These are phyloP conservation scores for Arabidopsis thaliana DNA, from an alignment of 345 rosid species.

Conservation along the genomic window DNA sequence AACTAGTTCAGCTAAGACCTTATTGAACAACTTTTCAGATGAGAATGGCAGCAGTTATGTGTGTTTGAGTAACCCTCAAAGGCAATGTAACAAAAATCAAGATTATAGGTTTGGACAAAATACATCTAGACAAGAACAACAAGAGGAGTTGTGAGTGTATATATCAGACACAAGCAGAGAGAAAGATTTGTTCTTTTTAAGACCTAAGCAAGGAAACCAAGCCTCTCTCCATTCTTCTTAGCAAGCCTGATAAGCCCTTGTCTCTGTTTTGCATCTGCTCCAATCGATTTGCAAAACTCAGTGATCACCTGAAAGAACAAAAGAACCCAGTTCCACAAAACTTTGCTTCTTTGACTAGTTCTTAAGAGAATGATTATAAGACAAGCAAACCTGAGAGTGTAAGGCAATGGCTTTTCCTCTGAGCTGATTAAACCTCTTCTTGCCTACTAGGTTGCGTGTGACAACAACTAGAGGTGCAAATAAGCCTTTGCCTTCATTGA, in stretches of 20 bases:
- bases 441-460: slow-evolving; percentile 73
- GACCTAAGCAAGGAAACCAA: slow-evolving; percentile 86
- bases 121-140: slow-evolving; percentile 35
- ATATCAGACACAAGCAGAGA: slow-evolving; percentile 7
- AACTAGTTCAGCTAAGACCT: background rate
- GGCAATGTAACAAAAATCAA: slow-evolving; percentile 17
- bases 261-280: slow-evolving; percentile 96
- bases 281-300: slow-evolving; percentile 94
- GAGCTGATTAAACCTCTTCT: slow-evolving; percentile 88
- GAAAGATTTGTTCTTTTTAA: background rate
- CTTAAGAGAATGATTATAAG: too few relatives aligned
- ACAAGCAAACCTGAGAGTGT: slow-evolving; percentile 83
- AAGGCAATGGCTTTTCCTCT: slow-evolving; percentile 97
- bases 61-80: slow-evolving; percentile 10
- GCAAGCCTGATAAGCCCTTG: slow-evolving; percentile 95
- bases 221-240: slow-evolving; percentile 96
- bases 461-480: slow-evolving; percentile 85
- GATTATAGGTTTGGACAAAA: slow-evolving; percentile 30
- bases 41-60: background rate
- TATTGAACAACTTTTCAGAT: background rate
- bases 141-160: slow-evolving; percentile 16
- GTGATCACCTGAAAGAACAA: slow-evolving; percentile 63
- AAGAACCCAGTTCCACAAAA: background rate
- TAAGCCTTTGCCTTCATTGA: slow-evolving; percentile 94
- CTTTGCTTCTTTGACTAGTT: background rate